Evolutionary conservation across 768 basidiomycete species (phyloP), one percentile per base, ranked within the genome.

Genomic region (Dioszegia hungarica): DNA sequence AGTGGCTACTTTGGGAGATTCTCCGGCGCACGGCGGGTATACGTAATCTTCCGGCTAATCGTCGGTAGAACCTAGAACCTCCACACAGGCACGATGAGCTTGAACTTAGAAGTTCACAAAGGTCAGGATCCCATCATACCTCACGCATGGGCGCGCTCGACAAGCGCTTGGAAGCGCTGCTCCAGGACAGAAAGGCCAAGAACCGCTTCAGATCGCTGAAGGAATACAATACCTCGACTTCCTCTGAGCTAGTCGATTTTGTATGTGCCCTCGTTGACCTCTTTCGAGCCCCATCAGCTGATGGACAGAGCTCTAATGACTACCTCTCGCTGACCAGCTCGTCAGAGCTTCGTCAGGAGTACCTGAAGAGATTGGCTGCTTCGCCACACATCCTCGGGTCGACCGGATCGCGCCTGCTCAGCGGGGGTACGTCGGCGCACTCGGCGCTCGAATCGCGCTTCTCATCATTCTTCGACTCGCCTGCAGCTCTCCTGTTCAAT

Each of bases 321-420:
- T 95, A 93, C 76, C 86, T 95, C 51, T 90, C 90, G 0, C 81
- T 95, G 24, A 79, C 90, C 1, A 74, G 78, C 19, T 88, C 85
- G 2, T 65, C 80, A 0, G 59, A 63, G 19, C 80, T 92, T 12
- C 85, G 86, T 27, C 51, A 73, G 0, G 78, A 75, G 9, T 87
- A 90, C 67, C 80, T 93, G 31, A 29, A 65, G 2, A 81, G 82
- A 52, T 80, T 89, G 12, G 52, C 62, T 54, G 0, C 78, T 81
- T 0, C 83, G 81, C n/a, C 77, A 81, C 54, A 44, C 22, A 80
- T 92, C 44, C 82, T 92, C 25, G 93, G 93, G 17, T 88, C 92
- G 1, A 85, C 90, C 0, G 91, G 90, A 14, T 94, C 90, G 5
- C 80, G 93, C 5, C 80, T 98, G 0, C 82, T 95, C 25, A 86